Evolutionary conservation across 2,329 filamentous ascomycete genomes (phyloP), one percentile per base, ranked within the genome.

Genomic region (Intubia oerlemansii): DNA sequence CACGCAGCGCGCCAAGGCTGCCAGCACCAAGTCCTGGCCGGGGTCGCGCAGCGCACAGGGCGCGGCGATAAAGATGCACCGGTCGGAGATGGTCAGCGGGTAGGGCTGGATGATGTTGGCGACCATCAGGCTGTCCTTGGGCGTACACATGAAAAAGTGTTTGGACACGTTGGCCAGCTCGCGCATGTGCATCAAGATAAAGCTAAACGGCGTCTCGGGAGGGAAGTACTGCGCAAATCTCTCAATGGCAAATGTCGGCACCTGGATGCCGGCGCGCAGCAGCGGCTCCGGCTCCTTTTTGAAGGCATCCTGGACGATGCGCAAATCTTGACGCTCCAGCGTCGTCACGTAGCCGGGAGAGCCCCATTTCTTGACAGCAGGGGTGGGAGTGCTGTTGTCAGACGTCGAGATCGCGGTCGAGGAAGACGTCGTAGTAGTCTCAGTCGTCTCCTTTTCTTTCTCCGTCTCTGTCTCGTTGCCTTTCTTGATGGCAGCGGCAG

Each of bases 191-290:
- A 72, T 57, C 32, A 95, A 50, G 34, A 95, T 70, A 43, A 82
- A 92, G 37, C 71, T 75, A 39, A 95, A 76, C 0, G 84, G 80
- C 0, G 79, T 84, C 5, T 65, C 62, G 0, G 69, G 64, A 1
- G 84, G 80, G 41, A 92, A 92, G 44, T 85, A 88, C 3, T 66
- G 62, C 2, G 77, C 63, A 44, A 95, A 88, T 7, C 66, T 63
- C 43, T 88, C 68, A 19, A 92, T 55, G 3, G 81, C 60, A 16
- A 60, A 48, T 2, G 66, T 57, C 0, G 82, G 78, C 4, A 85
- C 79, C 27, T 73, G 59, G 21, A 95, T 58, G 15, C 76, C 79
- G 1, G 81, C 85, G 2, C 63, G 59, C 25, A 54, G 53, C 29
- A 95, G 62, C 5, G 75, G 69, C 16, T 65, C 55, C 3, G 76